Conservation (phyloP, 257 asterid species). For the Solanum lycopersicoides region DNA sequence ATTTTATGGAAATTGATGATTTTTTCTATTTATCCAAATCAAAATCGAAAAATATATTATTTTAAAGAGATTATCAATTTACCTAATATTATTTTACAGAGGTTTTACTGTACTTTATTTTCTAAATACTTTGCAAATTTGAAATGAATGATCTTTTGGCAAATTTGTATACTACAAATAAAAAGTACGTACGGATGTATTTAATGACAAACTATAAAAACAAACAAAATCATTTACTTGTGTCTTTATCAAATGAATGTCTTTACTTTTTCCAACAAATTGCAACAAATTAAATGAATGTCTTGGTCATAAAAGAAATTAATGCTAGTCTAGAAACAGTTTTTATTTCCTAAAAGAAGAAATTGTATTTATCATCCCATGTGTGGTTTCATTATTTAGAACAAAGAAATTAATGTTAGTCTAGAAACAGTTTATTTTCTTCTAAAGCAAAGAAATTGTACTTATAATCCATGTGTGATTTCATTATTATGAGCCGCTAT, state of each 20-base stretch:
- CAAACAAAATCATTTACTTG: neutral
- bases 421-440: no score
- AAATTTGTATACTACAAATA: neutral
- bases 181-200: neutral
- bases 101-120: neutral
- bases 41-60: no score
- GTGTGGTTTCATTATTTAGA: no score
- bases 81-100: no score
- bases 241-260: neutral
- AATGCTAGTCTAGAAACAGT: neutral
- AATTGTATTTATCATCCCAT: neutral
- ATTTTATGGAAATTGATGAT: no score
- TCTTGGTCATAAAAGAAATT: neutral
- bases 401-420: no score
- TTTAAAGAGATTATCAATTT: no score
- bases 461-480: no score
- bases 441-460: no score
- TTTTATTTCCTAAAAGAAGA: neutral
- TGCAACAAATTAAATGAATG: neutral
- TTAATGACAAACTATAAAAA: neutral
- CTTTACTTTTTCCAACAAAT: neutral
- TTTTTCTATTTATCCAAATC: no score
- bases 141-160: neutral
- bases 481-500: no score
- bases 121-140: neutral